Evolutionary conservation across 2,329 filamentous ascomycete species (phyloP).

Genomic region (Penicillium palitans): DNA sequence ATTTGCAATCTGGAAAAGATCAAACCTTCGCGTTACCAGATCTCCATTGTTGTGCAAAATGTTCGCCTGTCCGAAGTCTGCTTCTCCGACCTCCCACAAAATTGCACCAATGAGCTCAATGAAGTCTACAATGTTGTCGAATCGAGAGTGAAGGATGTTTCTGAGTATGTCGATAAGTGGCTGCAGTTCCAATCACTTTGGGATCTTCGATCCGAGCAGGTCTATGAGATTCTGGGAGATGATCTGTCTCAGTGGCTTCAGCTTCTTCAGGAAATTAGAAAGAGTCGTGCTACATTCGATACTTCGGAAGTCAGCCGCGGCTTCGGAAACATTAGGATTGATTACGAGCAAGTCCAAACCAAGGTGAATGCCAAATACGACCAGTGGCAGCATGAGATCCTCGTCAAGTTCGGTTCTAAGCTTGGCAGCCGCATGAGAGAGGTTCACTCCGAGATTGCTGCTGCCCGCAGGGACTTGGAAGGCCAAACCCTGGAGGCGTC

Average conservation of each 20-base stretch:
- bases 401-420: conserved; percentile 86
- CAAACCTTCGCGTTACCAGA: conserved; percentile 92
- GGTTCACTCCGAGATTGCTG: conserved; percentile 86
- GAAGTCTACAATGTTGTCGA: conserved; percentile 83
- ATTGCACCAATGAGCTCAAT: conserved; percentile 76
- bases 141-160: conserved; percentile 75
- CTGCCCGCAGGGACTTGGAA: conserved; percentile 86
- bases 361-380: conserved; percentile 99
- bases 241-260: conserved; percentile 92
- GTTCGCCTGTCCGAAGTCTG: conserved; percentile 50
- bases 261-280: conserved; percentile 92
- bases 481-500: conserved; percentile 88
- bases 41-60: conserved; percentile 62
- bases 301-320: conserved; percentile 90
- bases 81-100: conserved; percentile 81
- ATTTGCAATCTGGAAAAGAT: conserved; percentile 92
- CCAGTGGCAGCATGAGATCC: conserved; percentile 97
- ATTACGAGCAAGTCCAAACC: conserved; percentile 97
- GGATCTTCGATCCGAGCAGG: conserved; percentile 94
- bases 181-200: conserved; percentile 97
- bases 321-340: conserved; percentile 92
- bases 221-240: conserved; percentile 88
- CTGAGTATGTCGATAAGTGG: conserved; percentile 93
- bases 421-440: conserved; percentile 90
- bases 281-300: conserved; percentile 93